Base-by-base conservation (phyloP, 768 basidiomycete genomes). In the Cubamyces lactineus region DNA sequence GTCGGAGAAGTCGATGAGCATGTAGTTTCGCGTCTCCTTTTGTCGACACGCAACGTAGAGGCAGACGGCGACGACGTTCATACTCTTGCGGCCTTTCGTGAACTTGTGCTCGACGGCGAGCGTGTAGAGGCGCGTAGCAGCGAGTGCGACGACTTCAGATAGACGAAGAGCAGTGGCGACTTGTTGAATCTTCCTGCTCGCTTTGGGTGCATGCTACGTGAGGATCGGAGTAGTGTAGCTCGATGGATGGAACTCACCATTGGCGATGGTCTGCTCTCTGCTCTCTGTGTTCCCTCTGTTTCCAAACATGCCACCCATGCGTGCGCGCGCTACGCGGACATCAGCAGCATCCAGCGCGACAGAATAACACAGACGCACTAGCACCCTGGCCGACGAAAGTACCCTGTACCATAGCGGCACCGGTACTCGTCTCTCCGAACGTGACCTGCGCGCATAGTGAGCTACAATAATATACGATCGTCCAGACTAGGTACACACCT, bases 1-100 rank as follows among this genome's bases (percentile, higher is more conserved):
- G 72, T 98, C 96, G n/a, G 94, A 94, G 69, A 99, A 98, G 76
- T 99, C 97, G 64, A 99, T 98, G 24, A 99, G 85, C 97, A 98
- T 98, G 74, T 96, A 92, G 59, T 89, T 93, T 54, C 89, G 78
- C 0, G 92, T 94, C 75, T 96, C 92, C 69, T 90, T 91, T 75
- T 95, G 88, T 62, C 96, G 76, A 72, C 95, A 96, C 3, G 95
- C 93, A 45, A 96, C 86, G 71, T 99, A 98, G 48, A 98, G 82
- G 72, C 97, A 99, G 43, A 96, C 92, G 3, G 96, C 97, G 39
- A 96, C 91, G 64, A 99, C 94, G 68, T 97, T 94, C 71, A 93
- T 79, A 68, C 92, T 92, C 70, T 90, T 88, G 26, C 97, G 84
- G 9, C 97, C 97, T 73, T 96, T 94, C 3, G 82, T 96, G 73